Base-by-base conservation (phyloP, 768 basidiomycete species). In the Lactarius sp. region DNA sequence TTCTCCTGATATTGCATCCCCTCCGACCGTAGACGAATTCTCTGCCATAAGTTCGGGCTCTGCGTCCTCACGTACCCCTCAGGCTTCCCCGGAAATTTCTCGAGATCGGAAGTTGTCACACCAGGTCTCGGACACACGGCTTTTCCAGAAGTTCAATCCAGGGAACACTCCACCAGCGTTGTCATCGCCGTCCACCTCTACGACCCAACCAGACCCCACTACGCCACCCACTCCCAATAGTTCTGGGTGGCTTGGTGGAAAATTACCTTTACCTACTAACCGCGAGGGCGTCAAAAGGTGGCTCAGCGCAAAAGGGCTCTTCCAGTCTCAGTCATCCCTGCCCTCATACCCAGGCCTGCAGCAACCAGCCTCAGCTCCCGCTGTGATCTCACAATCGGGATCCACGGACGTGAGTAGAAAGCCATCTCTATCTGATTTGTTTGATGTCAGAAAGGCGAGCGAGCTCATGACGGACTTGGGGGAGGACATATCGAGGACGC, bases 201-300 rank as follows among this genome's bases (percentile, higher is more conserved):
- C 80, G 36, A 79, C 82, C 51, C 77, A 80, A 57, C 72, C 72
- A 44, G 86, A 86, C 56, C 81, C 75, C 56, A 63, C 75, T 31
- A 68, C 75, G 18, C 74, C 78, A 8, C 69, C 78, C 27, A 72
- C 76, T 12, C 50, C 74, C 20, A 57, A 67, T 67, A 73, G 76
- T 65, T 74, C 75, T 67, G 69, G 59, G n/a, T 62, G 73, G 73
- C 31, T 72, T 69, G 18, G 75, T 70, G 71, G 74, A 44, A 80
- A 85, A 69, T 76, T 92, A 52, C 90, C 90, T 1, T 76, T 92
- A 52, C 90, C 90, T 1, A 89, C 83, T 73, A 90, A 83, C 20
- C 78, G 88, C 20, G 86, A 89, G 57, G 90, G 85, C 27, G 90
- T 92, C 31, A 87, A 85, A 73, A 89, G 87, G 69, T 92, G 90